Conservation (phyloP, 768 basidiomycete species). For the Peribolospora kevripleyi region DNA sequence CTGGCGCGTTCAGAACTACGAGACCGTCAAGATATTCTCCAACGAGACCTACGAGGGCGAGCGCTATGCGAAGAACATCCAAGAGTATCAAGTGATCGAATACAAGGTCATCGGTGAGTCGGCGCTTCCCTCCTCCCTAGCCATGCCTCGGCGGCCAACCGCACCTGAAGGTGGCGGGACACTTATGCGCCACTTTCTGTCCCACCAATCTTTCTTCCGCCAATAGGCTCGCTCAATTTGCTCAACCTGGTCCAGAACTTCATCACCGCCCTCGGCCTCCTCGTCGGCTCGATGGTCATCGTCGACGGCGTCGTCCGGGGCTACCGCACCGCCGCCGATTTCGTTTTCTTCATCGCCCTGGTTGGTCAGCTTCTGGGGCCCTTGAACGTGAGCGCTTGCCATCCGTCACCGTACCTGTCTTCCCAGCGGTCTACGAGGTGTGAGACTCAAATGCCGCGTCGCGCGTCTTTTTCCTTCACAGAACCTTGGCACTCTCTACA, state of each 20-base stretch:
- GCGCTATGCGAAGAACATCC: constrained; percentile 45
- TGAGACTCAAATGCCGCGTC: no score
- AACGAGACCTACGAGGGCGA: constrained; percentile 55
- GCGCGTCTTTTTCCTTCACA: constrained; percentile 33
- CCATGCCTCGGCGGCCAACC: no score
- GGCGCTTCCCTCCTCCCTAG: no score
- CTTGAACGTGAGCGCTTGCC: constrained; percentile 1
- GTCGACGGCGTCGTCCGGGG: constrained; percentile 39
- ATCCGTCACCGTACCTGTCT: neutral
- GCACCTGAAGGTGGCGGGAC: no score
- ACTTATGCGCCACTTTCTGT: constrained; percentile 14
- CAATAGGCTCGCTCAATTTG: constrained; percentile 30
- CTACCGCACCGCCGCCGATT: constrained; percentile 15
- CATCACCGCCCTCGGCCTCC: constrained; percentile 54
- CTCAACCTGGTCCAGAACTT: constrained; percentile 58
- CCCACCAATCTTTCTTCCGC: neutral
- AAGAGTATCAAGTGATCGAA: constrained; percentile 47
- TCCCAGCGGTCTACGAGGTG: neutral
- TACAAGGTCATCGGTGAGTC: constrained; percentile 40
- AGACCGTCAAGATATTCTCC: constrained; percentile 69
- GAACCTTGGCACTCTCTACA: constrained; percentile 58
- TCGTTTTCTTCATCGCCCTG: neutral
- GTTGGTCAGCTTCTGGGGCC: constrained; percentile 7
- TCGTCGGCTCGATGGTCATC: constrained; percentile 59
- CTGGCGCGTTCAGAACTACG: constrained; percentile 15